Percentiles rank a stretch among this genome's conserved stretches.
phyloP scores from a whole-genome alignment of 2,329 filamentous ascomycete species.

The Ceratocystis albifundus region DNA sequence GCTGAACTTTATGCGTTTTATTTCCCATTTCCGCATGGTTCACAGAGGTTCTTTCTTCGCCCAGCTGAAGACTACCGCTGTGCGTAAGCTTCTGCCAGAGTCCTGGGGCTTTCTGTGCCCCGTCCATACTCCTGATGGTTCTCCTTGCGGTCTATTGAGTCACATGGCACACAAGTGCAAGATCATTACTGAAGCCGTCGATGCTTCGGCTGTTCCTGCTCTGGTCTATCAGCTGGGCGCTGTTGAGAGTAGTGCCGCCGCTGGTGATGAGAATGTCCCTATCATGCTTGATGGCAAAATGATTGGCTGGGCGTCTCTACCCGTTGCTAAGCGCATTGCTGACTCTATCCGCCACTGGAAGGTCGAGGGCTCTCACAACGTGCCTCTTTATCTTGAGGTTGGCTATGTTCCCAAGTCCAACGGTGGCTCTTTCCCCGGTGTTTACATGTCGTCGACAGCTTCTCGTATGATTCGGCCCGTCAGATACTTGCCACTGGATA shows the following conservation, averaged over 20 bases:
- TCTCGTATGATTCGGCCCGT: constrained; percentile 83
- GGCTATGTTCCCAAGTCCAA: constrained; percentile 80
- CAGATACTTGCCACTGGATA: constrained; percentile 79
- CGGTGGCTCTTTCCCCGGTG: constrained; percentile 87
- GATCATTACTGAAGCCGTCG: constrained; percentile 63
- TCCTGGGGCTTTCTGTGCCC: constrained; percentile 98
- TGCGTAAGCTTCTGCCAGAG: constrained; percentile 87
- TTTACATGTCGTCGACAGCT: constrained; percentile 82
- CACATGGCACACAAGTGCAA: constrained; percentile 92
- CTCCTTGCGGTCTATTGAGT: constrained; percentile 87
- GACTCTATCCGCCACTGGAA: constrained; percentile 93
- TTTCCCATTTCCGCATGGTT: constrained; percentile 98
- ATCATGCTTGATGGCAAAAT: constrained; percentile 86
- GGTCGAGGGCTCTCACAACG: constrained; percentile 68
- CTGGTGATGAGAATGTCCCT: constrained; percentile 70
- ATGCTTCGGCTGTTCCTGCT: constrained; percentile 62
- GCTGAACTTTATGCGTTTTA: constrained; percentile 97
- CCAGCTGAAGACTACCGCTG: constrained; percentile 90
- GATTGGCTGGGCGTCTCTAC: constrained; percentile 78
- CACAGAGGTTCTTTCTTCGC: constrained; percentile 98
- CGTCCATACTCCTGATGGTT: constrained; percentile 92
- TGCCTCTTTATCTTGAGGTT: constrained; percentile 79
- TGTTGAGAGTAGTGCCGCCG: constrained; percentile 61
- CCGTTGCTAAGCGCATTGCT: constrained; percentile 67
- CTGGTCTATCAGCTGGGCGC: constrained; percentile 72